Evolutionary conservation across 1,284 basidiomycete species (phyloP), one percentile per base, ranked within the genome.

Genomic region (Omphalotus olearius): DNA sequence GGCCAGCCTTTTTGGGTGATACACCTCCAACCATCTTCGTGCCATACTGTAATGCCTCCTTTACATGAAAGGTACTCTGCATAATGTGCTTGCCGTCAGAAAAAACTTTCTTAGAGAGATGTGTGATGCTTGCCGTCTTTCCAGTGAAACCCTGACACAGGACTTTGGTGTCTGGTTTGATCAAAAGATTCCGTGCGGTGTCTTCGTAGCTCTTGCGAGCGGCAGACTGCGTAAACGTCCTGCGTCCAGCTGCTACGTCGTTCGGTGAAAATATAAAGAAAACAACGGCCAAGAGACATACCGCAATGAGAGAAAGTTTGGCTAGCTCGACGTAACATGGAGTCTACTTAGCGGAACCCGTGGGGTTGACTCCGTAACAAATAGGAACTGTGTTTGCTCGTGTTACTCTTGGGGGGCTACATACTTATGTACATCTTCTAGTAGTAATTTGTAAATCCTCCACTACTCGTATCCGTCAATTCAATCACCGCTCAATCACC

Each of bases 11-110:
- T 76, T 92, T 97, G 47, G 96, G 97, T 36, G 93, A 95, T 51
- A 97, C 94, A 65, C 97, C 97, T 54, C 96, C 97, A 55, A 99
- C 93, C 85, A 99, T 93, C 56, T 89, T 91, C 55, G 97, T 99
- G 30, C 95, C 95, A 68, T 93, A 99, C 47, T 85, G 91, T 58
- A 99, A 73, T 45, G 97, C 94, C 72, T 98, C 94, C 67, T 83
- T 88, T 59, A 86, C 85, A 79, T 99, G 97, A 83, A 99, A 99
- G 61, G 96, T 98, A 62, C 88, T 96, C 94, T 98, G 60, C 25
- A 51, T 11, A 50, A 33, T 25, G 14, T 14, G 7, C 41, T 30
- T 35, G 11, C 37, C 18, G 13, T n/a, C n/a, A 52, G 23, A 25
- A 6, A 18, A 16, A 26, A 17, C 9, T 30, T 33, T 9, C 30